Conservation (phyloP, 257 asterid genomes). For the Buddleja alternifolia region DNA sequence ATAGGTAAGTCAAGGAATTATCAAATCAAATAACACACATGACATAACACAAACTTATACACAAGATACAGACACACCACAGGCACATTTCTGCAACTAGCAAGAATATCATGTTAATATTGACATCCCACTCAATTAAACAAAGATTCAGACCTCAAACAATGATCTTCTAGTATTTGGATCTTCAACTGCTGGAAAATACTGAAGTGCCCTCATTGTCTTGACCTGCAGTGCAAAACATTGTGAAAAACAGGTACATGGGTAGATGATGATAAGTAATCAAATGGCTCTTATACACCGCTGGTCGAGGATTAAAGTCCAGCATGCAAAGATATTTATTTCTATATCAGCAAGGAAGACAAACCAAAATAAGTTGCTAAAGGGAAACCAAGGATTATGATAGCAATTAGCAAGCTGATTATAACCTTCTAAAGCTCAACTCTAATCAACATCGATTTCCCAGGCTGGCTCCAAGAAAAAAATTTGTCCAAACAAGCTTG, state of each 20-base stretch:
- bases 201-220: constrained; percentile 80
- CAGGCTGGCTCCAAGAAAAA: constrained; percentile 10
- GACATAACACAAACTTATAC: background rate
- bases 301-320: constrained; percentile 23
- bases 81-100: background rate
- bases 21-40: constrained; percentile 24
- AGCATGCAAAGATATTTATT: constrained; percentile 9
- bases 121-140: constrained; percentile 24
- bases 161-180: constrained; percentile 67
- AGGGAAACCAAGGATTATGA: background rate
- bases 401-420: background rate
- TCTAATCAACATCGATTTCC: background rate
- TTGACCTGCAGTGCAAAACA: constrained; percentile 49
- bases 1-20: constrained; percentile 12
- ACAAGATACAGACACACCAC: background rate
- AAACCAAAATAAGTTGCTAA: constrained; percentile 6
- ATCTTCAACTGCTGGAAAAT: constrained; percentile 70
- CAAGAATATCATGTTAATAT: too few relatives aligned
- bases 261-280: constrained; percentile 8
- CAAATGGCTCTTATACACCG: constrained; percentile 10
- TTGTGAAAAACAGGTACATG: background rate
- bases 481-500: background rate
- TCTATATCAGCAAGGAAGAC: constrained; percentile 9
- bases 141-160: constrained; percentile 59
- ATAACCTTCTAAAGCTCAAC: background rate